Evolutionary conservation across 2,329 filamentous ascomycete genomes (phyloP).

Genomic region (Diaporthe capsici): DNA sequence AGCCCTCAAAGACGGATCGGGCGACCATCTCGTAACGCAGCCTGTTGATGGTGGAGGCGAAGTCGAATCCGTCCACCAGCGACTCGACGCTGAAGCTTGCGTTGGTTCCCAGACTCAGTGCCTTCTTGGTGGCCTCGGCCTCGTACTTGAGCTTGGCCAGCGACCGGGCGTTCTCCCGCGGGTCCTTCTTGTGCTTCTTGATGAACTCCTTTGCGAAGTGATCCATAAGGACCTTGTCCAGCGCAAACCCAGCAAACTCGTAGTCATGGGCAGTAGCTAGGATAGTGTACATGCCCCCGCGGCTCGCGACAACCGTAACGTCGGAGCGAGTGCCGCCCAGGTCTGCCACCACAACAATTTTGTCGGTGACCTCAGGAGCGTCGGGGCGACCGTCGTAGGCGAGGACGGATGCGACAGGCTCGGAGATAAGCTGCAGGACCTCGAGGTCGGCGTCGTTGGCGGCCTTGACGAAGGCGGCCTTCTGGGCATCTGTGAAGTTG

Average conservation of each 20-base stretch:
- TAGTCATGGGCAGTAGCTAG: conserved; percentile 96
- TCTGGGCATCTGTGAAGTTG: conserved; percentile 91
- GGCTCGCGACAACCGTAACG: conserved; percentile 88
- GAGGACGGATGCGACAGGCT: conserved; percentile 89
- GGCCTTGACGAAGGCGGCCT: conserved; percentile 81
- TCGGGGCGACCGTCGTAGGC: conserved; percentile 92
- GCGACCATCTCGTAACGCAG: conserved; percentile 92
- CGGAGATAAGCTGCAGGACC: conserved; percentile 91
- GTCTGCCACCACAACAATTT: conserved; percentile 92
- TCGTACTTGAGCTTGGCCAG: conserved; percentile 94
- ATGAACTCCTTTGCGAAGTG: conserved; percentile 99
- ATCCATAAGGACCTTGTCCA: conserved; percentile 94
- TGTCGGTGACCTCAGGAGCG: conserved; percentile 79
- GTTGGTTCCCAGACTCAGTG: conserved; percentile 88
- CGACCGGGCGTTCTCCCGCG: conserved; percentile 82
- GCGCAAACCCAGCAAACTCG: conserved; percentile 86
- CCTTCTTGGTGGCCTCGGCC: conserved; percentile 91
- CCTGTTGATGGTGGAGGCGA: conserved; percentile 91
- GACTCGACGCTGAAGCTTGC: conserved; percentile 95
- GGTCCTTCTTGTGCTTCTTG: conserved; percentile 95
- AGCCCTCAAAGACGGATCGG: conserved; percentile 88
- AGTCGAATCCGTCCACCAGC: conserved; percentile 90
- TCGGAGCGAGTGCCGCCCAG: conserved; percentile 94
- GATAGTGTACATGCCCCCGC: conserved; percentile 96
- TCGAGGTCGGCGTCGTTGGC: conserved; percentile 87